Base-by-base conservation (phyloP, 2,329 filamentous ascomycete genomes). In the Trichoderma sp. region DNA sequence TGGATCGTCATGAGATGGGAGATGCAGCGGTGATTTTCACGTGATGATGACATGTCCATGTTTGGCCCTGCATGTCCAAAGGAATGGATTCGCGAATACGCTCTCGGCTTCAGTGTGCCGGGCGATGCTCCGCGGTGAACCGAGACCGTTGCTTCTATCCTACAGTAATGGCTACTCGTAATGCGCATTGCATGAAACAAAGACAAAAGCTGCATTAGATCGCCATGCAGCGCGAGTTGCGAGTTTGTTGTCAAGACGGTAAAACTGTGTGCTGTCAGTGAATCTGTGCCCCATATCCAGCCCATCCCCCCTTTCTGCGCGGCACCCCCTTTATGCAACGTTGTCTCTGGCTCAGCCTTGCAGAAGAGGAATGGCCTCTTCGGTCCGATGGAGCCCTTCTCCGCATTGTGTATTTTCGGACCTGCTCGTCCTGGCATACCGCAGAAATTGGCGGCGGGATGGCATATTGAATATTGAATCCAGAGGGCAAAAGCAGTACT, bases 311-410 rank as follows among this genome's bases (percentile, higher is more conserved):
- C 43, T 34, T 63, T 66, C 26, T 30, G 52, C 26, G 54, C 52
- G 63, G 46, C 46, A 49, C 46, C 63, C 54, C 63, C 63, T 66
- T 56, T 66, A 60, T 69, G 67, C 67, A 69, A 66, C 59, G 67
- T 69, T 65, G 51, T 43, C 51, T 56, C 24, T 68, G 52, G 39
- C 28, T 65, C 67, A 69, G 67, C 67, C 68, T 69, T 68, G 68
- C 56, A 69, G 46, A 37, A 68, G 34, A 68, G 59, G 37, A 54
- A 52, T 46, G 70, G 75, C 75, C 75, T 74, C 72, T 76, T 76
- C 75, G 75, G 75, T 65, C 75, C 75, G 75, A 76, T 60, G 71
- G 59, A 72, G 56, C 28, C 63, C 69, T 75, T 75, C 74, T 75
- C 72, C 74, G 75, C 73, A 70, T 73, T 49, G 73, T 59, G 60